phyloP scores from a whole-genome alignment of 1,284 basidiomycete species.

The Hemileia vastatrix region DNA sequence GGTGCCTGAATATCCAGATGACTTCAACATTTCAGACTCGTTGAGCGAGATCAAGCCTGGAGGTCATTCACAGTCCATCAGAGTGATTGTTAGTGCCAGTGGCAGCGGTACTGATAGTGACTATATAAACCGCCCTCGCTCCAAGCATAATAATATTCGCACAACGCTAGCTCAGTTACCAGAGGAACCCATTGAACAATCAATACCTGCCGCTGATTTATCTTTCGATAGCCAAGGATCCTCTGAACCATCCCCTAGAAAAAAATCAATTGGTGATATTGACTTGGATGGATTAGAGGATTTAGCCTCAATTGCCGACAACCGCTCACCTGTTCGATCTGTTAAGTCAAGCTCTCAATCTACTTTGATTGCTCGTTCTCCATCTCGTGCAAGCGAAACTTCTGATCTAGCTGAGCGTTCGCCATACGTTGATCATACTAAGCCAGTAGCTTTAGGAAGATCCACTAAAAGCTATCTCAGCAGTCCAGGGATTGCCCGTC shows the following conservation, averaged over 20 bases:
- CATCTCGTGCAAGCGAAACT: background rate
- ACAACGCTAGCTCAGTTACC: background rate
- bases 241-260: background rate
- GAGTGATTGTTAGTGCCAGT: constrained; percentile 6
- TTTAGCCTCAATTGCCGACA: background rate
- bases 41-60: too few species aligned
- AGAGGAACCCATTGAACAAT: constrained; percentile 5
- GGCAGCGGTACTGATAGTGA: constrained; percentile 15
- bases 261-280: constrained; percentile 13
- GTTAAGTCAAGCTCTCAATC: constrained; percentile 14
- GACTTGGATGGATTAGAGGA: constrained; percentile 9
- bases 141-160: background rate
- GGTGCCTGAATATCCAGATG: too few species aligned
- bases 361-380: constrained; percentile 5
- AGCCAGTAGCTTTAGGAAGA: background rate
- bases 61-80: too few species aligned
- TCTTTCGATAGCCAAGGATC: background rate
- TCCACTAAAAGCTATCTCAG: constrained; percentile 5
- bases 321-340: constrained; percentile 3
- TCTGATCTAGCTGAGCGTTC: background rate
- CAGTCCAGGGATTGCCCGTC: constrained; percentile 19
- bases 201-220: constrained; percentile 1
- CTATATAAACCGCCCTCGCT: too few species aligned
- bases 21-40: too few species aligned
- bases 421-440: background rate